Evolutionary conservation across 257 asterid genomes (phyloP).

Genomic region (Nicotiana obtusifolia): DNA sequence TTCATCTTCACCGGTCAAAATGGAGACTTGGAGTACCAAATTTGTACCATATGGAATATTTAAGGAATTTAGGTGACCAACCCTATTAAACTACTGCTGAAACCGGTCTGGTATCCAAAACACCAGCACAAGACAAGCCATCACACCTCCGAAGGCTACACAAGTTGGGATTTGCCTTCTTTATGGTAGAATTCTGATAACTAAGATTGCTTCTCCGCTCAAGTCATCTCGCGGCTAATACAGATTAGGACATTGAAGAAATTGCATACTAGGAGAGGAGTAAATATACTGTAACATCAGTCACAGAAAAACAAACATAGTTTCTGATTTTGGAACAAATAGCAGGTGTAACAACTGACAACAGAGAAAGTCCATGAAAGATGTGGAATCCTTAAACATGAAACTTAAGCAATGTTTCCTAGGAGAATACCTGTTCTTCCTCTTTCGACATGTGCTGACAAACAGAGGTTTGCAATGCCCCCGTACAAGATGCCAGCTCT

Average conservation of each 20-base stretch:
- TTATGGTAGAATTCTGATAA: not conserved
- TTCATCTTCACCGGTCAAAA: not conserved
- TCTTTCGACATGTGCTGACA: conserved; percentile 46
- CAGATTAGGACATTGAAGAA: not conserved
- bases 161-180: conserved; percentile 7
- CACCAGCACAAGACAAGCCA: conserved; percentile 3
- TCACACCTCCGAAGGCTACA: not conserved
- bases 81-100: not conserved
- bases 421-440: conserved; percentile 36
- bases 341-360: not conserved
- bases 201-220: too few species aligned
- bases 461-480: conserved; percentile 43
- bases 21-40: not conserved
- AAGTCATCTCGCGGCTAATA: not conserved
- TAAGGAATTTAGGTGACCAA: not conserved
- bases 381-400: not conserved
- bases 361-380: not conserved
- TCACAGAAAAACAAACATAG: not conserved
- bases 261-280: not conserved
- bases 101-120: not conserved
- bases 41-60: not conserved
- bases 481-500: conserved; percentile 40
- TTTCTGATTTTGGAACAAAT: not conserved
- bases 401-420: not conserved
- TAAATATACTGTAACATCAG: not conserved